These are phyloP conservation scores for Rhododendron ferrugineum DNA, from an alignment of 148 eudicot species.

Conservation along the genomic window DNA sequence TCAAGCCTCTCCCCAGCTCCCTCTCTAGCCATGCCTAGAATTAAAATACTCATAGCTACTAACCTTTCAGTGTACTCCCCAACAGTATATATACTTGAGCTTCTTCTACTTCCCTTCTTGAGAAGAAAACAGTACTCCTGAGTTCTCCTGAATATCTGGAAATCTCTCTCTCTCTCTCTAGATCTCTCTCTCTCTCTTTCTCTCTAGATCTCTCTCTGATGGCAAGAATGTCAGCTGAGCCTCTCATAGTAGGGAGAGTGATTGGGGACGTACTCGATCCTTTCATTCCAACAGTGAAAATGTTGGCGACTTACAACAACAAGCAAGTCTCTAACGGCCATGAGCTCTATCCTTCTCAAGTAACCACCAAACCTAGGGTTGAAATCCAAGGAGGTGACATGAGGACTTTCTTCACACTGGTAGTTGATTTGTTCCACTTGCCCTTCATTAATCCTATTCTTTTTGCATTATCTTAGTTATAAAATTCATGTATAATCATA, in stretches of 20 bases:
- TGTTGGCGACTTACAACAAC: slow-evolving; percentile 41
- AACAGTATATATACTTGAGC: background rate
- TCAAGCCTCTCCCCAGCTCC: background rate
- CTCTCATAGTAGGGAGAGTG: slow-evolving; percentile 65
- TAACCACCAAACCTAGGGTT: slow-evolving; percentile 52
- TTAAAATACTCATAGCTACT: background rate
- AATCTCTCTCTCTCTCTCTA: background rate
- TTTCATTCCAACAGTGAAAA: slow-evolving; percentile 49
- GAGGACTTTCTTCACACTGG: slow-evolving; percentile 80
- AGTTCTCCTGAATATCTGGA: background rate
- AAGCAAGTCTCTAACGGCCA: slow-evolving; percentile 66
- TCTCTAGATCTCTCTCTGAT: slow-evolving; percentile 17
- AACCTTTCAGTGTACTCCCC: background rate
- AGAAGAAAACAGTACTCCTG: background rate
- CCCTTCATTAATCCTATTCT: background rate
- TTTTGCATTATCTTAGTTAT: background rate
- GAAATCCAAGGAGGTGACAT: slow-evolving; percentile 52
- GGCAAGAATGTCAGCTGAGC: slow-evolving; percentile 40
- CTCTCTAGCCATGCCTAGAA: background rate
- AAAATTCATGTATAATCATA: background rate
- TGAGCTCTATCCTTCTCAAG: slow-evolving; percentile 65
- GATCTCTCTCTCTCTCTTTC: background rate
- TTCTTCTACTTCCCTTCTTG: background rate
- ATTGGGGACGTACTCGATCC: slow-evolving; percentile 78
- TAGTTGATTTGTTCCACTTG: background rate